Evolutionary conservation across 2,329 filamentous ascomycete genomes (phyloP).

Genomic region (Fusarium concolor): DNA sequence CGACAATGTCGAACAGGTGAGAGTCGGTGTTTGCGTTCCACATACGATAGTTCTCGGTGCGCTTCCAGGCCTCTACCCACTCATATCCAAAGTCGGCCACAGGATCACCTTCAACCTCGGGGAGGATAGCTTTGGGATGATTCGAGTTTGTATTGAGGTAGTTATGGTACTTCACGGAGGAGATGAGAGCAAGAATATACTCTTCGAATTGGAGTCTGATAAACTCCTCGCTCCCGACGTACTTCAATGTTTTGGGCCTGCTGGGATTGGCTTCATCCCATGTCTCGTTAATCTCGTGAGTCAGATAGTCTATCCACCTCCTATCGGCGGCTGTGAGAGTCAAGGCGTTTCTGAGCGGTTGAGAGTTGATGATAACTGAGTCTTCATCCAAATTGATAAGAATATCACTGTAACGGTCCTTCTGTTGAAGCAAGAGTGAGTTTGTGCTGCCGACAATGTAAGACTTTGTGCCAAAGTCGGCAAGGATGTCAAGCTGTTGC

Average conservation of each 20-base stretch:
- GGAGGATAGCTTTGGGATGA: slow-evolving; percentile 72
- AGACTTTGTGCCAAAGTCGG: slow-evolving; percentile 93
- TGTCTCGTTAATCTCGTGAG: slow-evolving; percentile 92
- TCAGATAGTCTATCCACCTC: slow-evolving; percentile 96
- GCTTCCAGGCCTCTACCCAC: slow-evolving; percentile 88
- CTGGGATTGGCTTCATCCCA: slow-evolving; percentile 94
- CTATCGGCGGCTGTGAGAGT: slow-evolving; percentile 86
- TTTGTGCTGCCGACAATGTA: slow-evolving; percentile 98
- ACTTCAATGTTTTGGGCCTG: slow-evolving; percentile 93
- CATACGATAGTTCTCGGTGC: slow-evolving; percentile 90
- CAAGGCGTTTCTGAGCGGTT: slow-evolving; percentile 80
- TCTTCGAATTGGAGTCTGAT: slow-evolving; percentile 98
- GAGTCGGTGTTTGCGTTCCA: slow-evolving; percentile 85
- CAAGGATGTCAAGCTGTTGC: slow-evolving; percentile 93
- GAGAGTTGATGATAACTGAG: slow-evolving; percentile 84
- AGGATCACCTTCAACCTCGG: slow-evolving; percentile 84
- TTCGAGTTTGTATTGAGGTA: slow-evolving; percentile 77
- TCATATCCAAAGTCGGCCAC: slow-evolving; percentile 84
- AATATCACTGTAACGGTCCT: slow-evolving; percentile 94
- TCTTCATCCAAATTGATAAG: slow-evolving; percentile 95
- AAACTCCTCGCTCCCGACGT: slow-evolving; percentile 95
- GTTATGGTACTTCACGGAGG: slow-evolving; percentile 89
- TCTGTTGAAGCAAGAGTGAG: slow-evolving; percentile 91
- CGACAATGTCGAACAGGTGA: slow-evolving; percentile 93
- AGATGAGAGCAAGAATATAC: slow-evolving; percentile 89